A percentile compares a stretch with the other conserved stretches of the same genome.
phyloP scores from a whole-genome alignment of 768 basidiomycete genomes.

The Boletus tylopilopsis region DNA sequence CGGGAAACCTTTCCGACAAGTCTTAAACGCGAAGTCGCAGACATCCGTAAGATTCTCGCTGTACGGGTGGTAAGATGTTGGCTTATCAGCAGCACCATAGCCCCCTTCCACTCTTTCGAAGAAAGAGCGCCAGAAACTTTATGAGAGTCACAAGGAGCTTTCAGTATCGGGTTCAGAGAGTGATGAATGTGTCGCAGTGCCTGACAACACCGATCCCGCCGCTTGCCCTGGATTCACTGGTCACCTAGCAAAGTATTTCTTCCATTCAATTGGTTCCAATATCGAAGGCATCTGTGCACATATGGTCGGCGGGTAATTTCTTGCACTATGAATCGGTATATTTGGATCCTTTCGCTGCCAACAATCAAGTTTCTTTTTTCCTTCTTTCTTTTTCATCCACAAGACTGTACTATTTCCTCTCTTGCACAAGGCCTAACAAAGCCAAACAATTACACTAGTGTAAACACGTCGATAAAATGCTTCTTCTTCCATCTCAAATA shows the following conservation, averaged over 20 bases:
- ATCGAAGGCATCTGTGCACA: not conserved
- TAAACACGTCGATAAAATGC: not conserved
- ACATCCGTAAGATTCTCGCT: not conserved
- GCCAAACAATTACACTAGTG: conserved; percentile 18
- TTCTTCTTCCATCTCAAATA: conserved; percentile 1
- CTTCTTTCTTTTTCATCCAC: not conserved
- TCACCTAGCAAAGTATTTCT: not conserved
- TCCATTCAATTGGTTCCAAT: conserved; percentile 1
- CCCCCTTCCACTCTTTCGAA: not conserved
- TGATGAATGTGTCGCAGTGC: not conserved
- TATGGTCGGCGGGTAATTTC: not conserved
- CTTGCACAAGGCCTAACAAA: conserved; percentile 12
- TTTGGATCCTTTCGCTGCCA: too few relatives aligned
- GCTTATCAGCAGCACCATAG: conserved; percentile 1
- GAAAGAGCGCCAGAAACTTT: not conserved
- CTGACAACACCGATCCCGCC: not conserved
- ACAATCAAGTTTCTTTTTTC: too few relatives aligned
- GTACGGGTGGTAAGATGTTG: not conserved
- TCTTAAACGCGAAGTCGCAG: not conserved
- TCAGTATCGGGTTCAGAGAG: not conserved
- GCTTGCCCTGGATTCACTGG: not conserved
- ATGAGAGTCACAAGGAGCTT: not conserved
- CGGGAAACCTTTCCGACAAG: conserved; percentile 4
- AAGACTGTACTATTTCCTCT: not conserved
- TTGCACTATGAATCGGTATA: not conserved